Base-by-base conservation (phyloP, 176 grass and related monocot genomes). In the Paspalum vaginatum region DNA sequence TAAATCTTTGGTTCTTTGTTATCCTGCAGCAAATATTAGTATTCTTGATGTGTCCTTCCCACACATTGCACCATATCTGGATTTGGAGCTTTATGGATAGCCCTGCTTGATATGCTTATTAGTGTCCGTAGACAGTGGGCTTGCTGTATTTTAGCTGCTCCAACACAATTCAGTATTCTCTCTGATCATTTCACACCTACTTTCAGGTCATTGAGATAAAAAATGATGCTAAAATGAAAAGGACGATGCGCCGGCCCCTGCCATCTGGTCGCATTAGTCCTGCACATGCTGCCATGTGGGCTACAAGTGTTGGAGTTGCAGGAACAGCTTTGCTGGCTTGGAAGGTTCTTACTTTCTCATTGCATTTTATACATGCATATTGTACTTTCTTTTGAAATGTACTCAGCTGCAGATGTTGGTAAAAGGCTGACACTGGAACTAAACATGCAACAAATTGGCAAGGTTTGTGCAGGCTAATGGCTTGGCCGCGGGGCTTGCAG, bases 191-290 rank as follows among this genome's bases (percentile, higher is more conserved):
- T 44, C 22, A 57, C 64, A 54, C 39, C 6, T 70, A 81, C 53
- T 61, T 81, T 76, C 77, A 89, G 87, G 81, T 98, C 17, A 94
- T 98, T 21, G 95, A 98, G 81, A 83, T 92, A 93, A 88, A 94
- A 66, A 94, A 98, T 81, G 95, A 98, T 73, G 71, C 88, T 81
- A 91, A 94, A 75, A 98, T 98, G 95, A 98, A 94, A 89, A 94
- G 92, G 74, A 98, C 92, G 55, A 88, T 83, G 84, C 81, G 61
- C 2, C 86, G 92, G 11, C 95, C 95, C 68, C 78, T 98, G 43
- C 95, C 92, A 82, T 94, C 92, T 55, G 95, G 95, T 61, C 87
- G 92, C 50, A 88, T 98, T 77, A 87, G 73, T 78, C 75, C 93
- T 76, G 60, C 61, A 65, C 92, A 98, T 93, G 95, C 95, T 85